Conservation (phyloP, 1,139 yeast genomes). For the Pichia inconspicua region DNA sequence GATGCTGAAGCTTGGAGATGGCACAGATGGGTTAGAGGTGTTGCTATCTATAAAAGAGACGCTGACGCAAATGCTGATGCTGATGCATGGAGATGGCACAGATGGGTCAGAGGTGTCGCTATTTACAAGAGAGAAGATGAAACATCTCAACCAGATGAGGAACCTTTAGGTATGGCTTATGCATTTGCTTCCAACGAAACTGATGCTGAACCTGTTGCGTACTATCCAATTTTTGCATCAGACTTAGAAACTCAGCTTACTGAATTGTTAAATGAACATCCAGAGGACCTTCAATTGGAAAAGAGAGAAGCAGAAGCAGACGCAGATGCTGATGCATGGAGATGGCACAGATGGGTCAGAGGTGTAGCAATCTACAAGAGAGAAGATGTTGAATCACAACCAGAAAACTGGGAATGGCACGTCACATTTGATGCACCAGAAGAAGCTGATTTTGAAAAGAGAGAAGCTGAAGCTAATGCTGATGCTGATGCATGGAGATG, state of each 20-base stretch:
- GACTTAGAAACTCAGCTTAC: conserved; percentile 9
- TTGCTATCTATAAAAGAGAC: conserved; percentile 9
- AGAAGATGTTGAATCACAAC: background rate
- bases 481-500: conserved; percentile 16
- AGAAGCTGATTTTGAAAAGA: conserved; percentile 1
- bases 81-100: conserved; percentile 13
- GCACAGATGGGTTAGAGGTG: conserved; percentile 4
- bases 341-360: conserved; percentile 8
- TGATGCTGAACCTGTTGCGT: conserved; percentile 12
- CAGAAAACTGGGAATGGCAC: background rate
- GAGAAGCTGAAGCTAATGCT: conserved; percentile 20
- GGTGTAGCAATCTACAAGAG: conserved; percentile 16
- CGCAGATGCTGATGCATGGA: conserved; percentile 14
- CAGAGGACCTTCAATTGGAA: conserved; percentile 2
- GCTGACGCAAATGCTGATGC: conserved; percentile 12
- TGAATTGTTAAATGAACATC: background rate
- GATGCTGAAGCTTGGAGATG: conserved; percentile 11
- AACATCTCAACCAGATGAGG: background rate
- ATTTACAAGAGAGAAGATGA: conserved; percentile 19
- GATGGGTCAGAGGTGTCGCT: conserved; percentile 11
- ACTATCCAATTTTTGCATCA: conserved; percentile 14
- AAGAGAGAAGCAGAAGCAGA: conserved; percentile 19
- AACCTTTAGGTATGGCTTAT: conserved; percentile 8
- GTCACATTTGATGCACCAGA: background rate
- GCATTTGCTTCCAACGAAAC: conserved; percentile 6